A percentile compares a stretch with the other conserved stretches of the same genome.
Conservation (phyloP, 2,329 filamentous ascomycete species). For the Phaeosphaeriaceae sp. region DNA sequence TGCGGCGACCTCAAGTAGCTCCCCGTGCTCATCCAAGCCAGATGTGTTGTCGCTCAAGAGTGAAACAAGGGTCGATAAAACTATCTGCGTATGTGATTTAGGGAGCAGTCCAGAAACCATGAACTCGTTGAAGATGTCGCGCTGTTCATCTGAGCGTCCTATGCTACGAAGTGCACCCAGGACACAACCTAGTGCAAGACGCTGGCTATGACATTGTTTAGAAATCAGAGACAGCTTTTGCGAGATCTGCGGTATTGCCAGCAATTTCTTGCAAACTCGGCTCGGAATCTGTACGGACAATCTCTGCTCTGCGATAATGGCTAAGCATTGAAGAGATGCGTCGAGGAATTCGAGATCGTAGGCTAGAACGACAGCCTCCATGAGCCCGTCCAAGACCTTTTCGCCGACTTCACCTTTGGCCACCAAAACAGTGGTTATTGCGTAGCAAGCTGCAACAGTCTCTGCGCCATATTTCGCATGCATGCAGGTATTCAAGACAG, state of each 20-base stretch:
- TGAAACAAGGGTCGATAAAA: slow-evolving; percentile 69
- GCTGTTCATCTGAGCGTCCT: slow-evolving; percentile 25
- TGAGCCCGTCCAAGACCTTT: slow-evolving; percentile 79
- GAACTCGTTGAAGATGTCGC: slow-evolving; percentile 63
- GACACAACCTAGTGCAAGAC: slow-evolving; percentile 74
- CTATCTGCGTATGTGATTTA: slow-evolving; percentile 67
- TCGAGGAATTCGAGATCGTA: slow-evolving; percentile 77
- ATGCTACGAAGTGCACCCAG: slow-evolving; percentile 49
- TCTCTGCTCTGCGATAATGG: slow-evolving; percentile 81
- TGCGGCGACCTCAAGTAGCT: slow-evolving; percentile 40
- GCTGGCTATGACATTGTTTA: slow-evolving; percentile 70
- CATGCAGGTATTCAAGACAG: slow-evolving; percentile 77
- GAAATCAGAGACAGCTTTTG: slow-evolving; percentile 66
- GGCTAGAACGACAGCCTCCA: slow-evolving; percentile 83
- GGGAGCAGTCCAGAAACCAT: slow-evolving; percentile 66
- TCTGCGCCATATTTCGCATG: slow-evolving; percentile 77
- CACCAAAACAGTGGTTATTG: slow-evolving; percentile 85
- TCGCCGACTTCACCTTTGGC: slow-evolving; percentile 83
- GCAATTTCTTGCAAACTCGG: slow-evolving; percentile 71
- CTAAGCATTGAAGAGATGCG: slow-evolving; percentile 78
- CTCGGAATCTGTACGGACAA: slow-evolving; percentile 71
- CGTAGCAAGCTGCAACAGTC: slow-evolving; percentile 85
- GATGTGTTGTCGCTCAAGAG: slow-evolving; percentile 47
- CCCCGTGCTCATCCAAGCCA: slow-evolving; percentile 38
- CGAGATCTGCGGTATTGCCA: slow-evolving; percentile 68